Percentiles rank a stretch among this genome's conserved stretches.
These are phyloP conservation scores for Articulospora tetracladia DNA, from an alignment of 495 filamentous ascomycete genomes.

Conservation along the genomic window DNA sequence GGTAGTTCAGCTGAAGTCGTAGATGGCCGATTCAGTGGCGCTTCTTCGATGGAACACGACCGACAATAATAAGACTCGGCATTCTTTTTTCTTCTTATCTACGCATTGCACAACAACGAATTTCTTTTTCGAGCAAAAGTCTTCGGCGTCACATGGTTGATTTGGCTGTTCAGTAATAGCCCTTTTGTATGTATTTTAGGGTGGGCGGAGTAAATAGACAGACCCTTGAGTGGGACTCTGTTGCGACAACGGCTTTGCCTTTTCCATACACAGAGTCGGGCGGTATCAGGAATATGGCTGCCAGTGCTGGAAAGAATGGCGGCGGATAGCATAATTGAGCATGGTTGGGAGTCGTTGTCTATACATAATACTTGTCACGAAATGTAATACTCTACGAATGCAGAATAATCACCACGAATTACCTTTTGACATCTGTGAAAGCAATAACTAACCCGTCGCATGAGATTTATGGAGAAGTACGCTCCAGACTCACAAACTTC, in stretches of 20 bases:
- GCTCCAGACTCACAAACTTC: neutral
- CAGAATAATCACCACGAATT: too few relatives aligned
- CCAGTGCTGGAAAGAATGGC: neutral
- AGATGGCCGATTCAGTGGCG: constrained; percentile 17
- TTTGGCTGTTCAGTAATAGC: neutral
- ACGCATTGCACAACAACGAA: neutral
- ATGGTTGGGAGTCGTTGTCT: neutral
- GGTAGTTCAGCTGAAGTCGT: constrained; percentile 49
- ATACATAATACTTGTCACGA: neutral
- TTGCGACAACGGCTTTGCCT: too few relatives aligned
- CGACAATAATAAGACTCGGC: neutral
- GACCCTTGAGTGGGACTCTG: neutral
- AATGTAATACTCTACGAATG: neutral
- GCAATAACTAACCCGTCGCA: too few relatives aligned
- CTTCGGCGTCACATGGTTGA: constrained; percentile 1
- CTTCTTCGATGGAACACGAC: constrained; percentile 9
- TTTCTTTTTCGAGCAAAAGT: constrained; percentile 7
- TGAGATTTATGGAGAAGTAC: too few relatives aligned
- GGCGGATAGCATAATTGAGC: neutral
- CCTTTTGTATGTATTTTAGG: constrained; percentile 1
- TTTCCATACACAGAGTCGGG: too few relatives aligned
- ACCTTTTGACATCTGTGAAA: too few relatives aligned
- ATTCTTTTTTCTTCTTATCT: neutral
- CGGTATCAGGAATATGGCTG: neutral
- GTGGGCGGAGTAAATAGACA: constrained; percentile 1